Evolutionary conservation across 805 yeast genomes (phyloP).

Genomic region (Candida boleticola): DNA sequence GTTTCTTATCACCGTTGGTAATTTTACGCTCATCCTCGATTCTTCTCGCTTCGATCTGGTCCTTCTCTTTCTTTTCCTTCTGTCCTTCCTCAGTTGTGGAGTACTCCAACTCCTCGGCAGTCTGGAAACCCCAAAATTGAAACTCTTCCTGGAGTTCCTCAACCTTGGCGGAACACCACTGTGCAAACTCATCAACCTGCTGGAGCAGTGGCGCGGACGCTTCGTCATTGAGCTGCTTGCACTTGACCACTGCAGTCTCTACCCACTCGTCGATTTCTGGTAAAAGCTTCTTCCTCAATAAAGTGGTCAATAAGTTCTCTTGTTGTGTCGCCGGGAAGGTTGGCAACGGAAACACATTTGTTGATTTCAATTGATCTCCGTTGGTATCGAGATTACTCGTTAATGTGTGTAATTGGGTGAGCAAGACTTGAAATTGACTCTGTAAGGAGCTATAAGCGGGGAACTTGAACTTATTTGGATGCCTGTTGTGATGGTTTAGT

Average conservation of each 20-base stretch:
- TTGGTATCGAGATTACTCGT: slow-evolving; percentile 64
- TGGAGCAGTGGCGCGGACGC: slow-evolving; percentile 21
- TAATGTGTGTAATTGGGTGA: slow-evolving; percentile 81
- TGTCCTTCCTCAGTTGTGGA: slow-evolving; percentile 33
- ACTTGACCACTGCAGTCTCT: slow-evolving; percentile 28
- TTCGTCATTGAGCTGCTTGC: slow-evolving; percentile 19
- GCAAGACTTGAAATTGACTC: slow-evolving; percentile 76
- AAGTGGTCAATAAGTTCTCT: slow-evolving; percentile 77
- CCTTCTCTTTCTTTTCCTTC: slow-evolving; percentile 22
- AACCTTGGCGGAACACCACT: slow-evolving; percentile 61
- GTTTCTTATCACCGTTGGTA: slow-evolving; percentile 24
- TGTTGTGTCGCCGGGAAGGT: slow-evolving; percentile 83
- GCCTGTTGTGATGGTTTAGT: slow-evolving; percentile 32
- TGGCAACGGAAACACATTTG: slow-evolving; percentile 82
- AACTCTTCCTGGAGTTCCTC: slow-evolving; percentile 54
- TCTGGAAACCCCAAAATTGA: slow-evolving; percentile 60
- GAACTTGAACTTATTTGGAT: slow-evolving; percentile 34
- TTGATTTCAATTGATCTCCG: slow-evolving; percentile 54
- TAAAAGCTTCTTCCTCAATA: slow-evolving; percentile 79
- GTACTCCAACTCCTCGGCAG: slow-evolving; percentile 45
- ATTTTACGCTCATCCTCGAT: slow-evolving; percentile 22
- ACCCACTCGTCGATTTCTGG: slow-evolving; percentile 95
- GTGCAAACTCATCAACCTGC: slow-evolving; percentile 63
- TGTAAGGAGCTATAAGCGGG: slow-evolving; percentile 66
- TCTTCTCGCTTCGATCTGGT: slow-evolving; percentile 14